Evolutionary conservation across 139 green algal genomes (phyloP), one percentile per base, ranked within the genome.

Genomic region (Chlorella sp.): DNA sequence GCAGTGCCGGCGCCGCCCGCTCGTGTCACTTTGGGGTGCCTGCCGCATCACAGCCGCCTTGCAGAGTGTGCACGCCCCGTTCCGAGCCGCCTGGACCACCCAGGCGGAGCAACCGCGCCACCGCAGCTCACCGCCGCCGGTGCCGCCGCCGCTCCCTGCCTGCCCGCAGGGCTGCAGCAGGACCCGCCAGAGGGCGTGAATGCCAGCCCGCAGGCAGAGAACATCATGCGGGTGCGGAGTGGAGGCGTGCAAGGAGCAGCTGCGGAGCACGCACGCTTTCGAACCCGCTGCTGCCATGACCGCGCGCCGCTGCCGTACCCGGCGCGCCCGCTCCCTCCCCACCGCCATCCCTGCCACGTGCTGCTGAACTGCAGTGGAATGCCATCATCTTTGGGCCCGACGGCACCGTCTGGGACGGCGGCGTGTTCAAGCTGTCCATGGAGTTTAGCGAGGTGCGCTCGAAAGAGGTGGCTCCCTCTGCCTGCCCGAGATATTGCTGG

Each of bases 341-440:
- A 11, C 44, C 44, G 44, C 44, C 11, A 11, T 7, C 44, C 51
- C 51, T 60, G 51, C 51, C 51, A 23, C 12, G 12, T 51, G 12
- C 51, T 55, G 7, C 44, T 11, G 44, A 11, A 7, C 51, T 25
- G 30, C 80, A 85, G 0, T 99, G 97, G 97, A 98, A 99, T 76
- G 97, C 97, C n/a, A 93, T 99, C 15, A 99, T 99, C n/a, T 99
- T 99, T 88, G 97, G 97, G 1, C 97, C 97, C 44, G 97, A 99
- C 55, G 96, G 96, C 73, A 99, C 97, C 16, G 92, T 96, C 0
- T 99, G 97, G 97, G 97, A 99, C 74, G 97, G 96, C 81, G 97
- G 96, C n/a, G 96, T 95, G 0, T 99, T 99, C 91, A 95, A 95
- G 71, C 90, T 99, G n/a, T 96, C 90, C 2, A 87, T 99, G 36